Evolutionary conservation across 306 rosid species (phyloP), one percentile per base, ranked within the genome.

Genomic region (Corylus heterophylla): DNA sequence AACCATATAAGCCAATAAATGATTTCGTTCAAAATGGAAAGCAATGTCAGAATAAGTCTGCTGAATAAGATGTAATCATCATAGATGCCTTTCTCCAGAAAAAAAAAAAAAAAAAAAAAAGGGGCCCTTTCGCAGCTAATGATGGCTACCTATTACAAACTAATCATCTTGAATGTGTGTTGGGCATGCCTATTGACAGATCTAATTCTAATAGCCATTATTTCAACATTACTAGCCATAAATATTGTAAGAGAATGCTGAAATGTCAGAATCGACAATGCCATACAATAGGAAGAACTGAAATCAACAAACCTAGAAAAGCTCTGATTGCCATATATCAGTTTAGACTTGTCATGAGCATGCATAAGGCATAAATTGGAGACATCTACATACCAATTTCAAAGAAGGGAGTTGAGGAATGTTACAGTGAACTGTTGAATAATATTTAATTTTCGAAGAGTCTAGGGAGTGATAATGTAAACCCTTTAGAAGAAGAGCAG

Each of bases 271-370:
- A 17, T 31, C 56, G 16, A 52, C 56, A 52, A 52, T 52, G 1
- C 18, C 7, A 7, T 52, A 52, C 20, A 52, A 52, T 18, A 4
- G 59, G 12, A 31, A 44, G 20, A 16, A 2, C 51, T 55, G 37
- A 27, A 29, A 62, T 76, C 81, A 61, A 49, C 4, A 70, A 62
- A 71, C 73, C 76, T 18, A 63, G 75, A 62, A 63, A 71, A 35
- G 64, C 58, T 63, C 50, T 52, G 49, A 74, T 12, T 64, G 72
- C 75, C 31, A 62, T 18, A 69, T 45, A 55, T 71, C 17, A 29
- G 9, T 62, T 35, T 61, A 61, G 35, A 27, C 18, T 61, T 12
- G 37, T 25, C 42, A 61, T 61, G 18, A 61, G 68, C 42, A 27
- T 61, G 68, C 42, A 61, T 61, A 5, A 27, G 37, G 44, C 44